Evolutionary conservation across 116 monocot genomes (phyloP), one percentile per base, ranked within the genome.

Genomic region (Papilionanthe hybrid): DNA sequence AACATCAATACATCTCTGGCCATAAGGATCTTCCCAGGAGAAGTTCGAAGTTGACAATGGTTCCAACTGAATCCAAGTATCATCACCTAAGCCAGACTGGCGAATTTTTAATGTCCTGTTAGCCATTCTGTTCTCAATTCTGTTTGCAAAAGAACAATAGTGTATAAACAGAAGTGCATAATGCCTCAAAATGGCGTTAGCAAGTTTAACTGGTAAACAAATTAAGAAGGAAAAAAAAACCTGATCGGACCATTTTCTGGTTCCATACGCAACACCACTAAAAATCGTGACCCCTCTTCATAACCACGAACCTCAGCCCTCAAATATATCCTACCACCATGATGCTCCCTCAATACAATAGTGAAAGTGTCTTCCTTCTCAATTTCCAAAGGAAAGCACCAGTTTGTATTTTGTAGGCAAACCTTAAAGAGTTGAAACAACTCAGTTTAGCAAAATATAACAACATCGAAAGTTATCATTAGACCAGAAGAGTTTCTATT

Each of bases 281-380:
- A 86, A 79, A 92, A 99, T 12, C 99, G 87, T 55, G 99, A 99
- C 72, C 99, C 95, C 75, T 99, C 99, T 45, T 99, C 99, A 86
- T 91, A 93, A 78, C 94, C 99, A 82, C 99, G 94, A 76, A 99
- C 69, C 81, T 99, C 93, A 84, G 91, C 83, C 85, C 82, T 91
- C 65, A 99, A 22, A 81, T 93, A 93, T 72, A 81, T 89, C 72
- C 87, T 82, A 77, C 65, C 85, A 81, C 90, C 95, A 81, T 88
- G 78, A 73, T 82, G 73, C 82, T 82, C 88, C 76, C 82, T 90
- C 83, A 99, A 49, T 78, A 88, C 84, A 50, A 99, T 78, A 76
- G 86, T 89, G 55, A 94, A 81, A 28, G 81, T 87, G 53, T 99
- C 95, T 77, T 99, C 98, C 65, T 90, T 93, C 56, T 77, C 44